Evolutionary conservation across 306 rosid genomes (phyloP).

Genomic region (Prunus campanulata): DNA sequence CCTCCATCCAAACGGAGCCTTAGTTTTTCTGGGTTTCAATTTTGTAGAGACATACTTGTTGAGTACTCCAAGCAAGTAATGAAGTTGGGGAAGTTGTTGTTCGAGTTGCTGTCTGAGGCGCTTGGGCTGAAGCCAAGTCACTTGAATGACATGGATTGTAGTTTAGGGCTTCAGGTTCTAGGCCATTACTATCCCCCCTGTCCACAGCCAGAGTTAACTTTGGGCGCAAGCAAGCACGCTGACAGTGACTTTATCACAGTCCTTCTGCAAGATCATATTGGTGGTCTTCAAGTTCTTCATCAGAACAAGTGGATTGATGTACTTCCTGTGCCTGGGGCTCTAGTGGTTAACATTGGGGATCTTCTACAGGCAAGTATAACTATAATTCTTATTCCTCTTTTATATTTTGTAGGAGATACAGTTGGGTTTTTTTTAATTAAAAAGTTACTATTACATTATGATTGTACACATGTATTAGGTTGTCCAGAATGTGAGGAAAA

Average conservation of each 20-base stretch:
- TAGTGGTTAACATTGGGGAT: too few species aligned
- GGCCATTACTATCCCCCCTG: constrained; percentile 24
- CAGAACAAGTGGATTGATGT: too few species aligned
- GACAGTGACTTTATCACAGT: constrained; percentile 40
- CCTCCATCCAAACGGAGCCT: too few species aligned
- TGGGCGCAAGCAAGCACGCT: constrained; percentile 22
- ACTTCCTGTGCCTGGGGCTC: too few species aligned
- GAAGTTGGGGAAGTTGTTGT: constrained; percentile 34
- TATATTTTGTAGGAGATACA: background rate
- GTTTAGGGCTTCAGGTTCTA: constrained; percentile 4
- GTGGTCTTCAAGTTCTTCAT: too few species aligned
- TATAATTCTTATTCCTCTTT: constrained; percentile 10
- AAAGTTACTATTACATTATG: too few species aligned
- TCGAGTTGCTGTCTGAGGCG: constrained; percentile 16
- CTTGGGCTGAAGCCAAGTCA: constrained; percentile 8
- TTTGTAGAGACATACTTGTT: background rate
- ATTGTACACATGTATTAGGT: too few species aligned
- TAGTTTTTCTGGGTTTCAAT: background rate
- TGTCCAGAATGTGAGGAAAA: too few species aligned
- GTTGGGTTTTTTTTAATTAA: background rate
- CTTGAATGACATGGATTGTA: constrained; percentile 2
- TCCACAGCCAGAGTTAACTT: background rate
- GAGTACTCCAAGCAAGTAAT: constrained; percentile 9
- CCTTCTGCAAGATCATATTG: constrained; percentile 9
- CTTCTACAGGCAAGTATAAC: constrained; percentile 6